Evolutionary conservation across 2,329 filamentous ascomycete species (phyloP).

Genomic region (Ceratocystiopsis brevicomis): DNA sequence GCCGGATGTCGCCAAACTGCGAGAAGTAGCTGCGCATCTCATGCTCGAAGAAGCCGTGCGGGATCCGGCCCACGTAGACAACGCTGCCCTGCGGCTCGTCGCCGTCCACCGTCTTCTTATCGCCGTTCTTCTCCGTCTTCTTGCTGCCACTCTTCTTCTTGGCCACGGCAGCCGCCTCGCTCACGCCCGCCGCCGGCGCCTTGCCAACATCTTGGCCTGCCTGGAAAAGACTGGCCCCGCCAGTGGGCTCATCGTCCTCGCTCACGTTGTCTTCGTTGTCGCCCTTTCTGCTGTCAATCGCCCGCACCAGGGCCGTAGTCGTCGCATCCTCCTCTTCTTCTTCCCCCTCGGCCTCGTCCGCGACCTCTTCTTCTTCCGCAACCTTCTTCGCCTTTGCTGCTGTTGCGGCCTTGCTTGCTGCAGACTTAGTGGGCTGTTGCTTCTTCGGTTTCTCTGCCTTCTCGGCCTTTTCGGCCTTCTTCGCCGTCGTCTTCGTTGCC

Average conservation of each 20-base stretch:
- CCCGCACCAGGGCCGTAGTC: constrained; percentile 6
- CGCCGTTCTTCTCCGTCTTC: neutral
- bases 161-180: neutral
- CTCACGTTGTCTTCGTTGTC: constrained; percentile 1
- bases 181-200: constrained; percentile 4
- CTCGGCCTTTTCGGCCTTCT: neutral
- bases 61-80: constrained; percentile 62
- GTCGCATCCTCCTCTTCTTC: constrained; percentile 6
- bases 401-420: neutral
- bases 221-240: constrained; percentile 8
- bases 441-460: constrained; percentile 1
- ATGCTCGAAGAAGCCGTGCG: constrained; percentile 76
- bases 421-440: no score
- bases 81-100: constrained; percentile 38
- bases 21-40: constrained; percentile 87
- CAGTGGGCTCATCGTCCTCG: neutral
- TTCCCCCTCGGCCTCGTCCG: neutral
- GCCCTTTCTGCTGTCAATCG: constrained; percentile 1
- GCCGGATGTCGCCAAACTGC: constrained; percentile 72
- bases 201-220: constrained; percentile 10
- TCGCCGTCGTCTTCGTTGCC: neutral
- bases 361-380: neutral
- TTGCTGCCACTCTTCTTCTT: neutral
- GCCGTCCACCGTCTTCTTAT: constrained; percentile 20
- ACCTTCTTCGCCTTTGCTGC: neutral